A percentile compares a stretch with the other conserved stretches of the same genome.
These are phyloP conservation scores for Emmonsiellopsis sp. DNA, from an alignment of 2,329 filamentous ascomycete genomes.

Conservation along the genomic window DNA sequence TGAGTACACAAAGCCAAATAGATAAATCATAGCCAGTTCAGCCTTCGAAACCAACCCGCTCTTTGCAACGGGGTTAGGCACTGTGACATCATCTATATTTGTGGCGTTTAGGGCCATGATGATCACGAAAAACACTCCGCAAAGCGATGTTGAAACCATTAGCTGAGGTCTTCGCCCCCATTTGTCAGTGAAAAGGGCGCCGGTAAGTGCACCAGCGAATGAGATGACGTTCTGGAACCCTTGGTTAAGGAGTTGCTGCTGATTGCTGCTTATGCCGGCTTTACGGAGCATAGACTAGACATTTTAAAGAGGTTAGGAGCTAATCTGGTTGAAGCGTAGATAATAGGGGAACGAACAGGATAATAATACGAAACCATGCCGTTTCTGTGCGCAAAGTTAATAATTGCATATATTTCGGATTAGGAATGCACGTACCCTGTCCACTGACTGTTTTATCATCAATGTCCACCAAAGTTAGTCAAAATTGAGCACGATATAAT, in stretches of 20 bases:
- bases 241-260: conserved; percentile 34
- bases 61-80: conserved; percentile 12
- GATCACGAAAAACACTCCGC: conserved; percentile 39
- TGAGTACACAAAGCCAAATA: conserved; percentile 47
- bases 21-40: conserved; percentile 46
- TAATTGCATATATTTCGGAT: neutral
- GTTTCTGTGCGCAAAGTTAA: conserved; percentile 18
- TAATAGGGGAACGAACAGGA: conserved; percentile 13
- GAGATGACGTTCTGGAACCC: conserved; percentile 37
- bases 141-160: conserved; percentile 35
- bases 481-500: neutral
- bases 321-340: neutral
- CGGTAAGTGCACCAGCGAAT: conserved; percentile 36
- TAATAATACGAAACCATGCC: conserved; percentile 34
- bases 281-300: conserved; percentile 30
- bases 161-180: conserved; percentile 41
- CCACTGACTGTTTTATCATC: conserved; percentile 1
- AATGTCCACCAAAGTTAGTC: neutral
- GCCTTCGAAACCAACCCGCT: conserved; percentile 36
- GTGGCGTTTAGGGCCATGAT: conserved; percentile 45
- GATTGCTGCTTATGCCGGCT: conserved; percentile 33
- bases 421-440: neutral
- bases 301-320: neutral
- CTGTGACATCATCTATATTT: conserved; percentile 9
- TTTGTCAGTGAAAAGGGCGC: conserved; percentile 36